Evolutionary conservation across 768 basidiomycete genomes (phyloP).

Genomic region (Chalciporus chontae): DNA sequence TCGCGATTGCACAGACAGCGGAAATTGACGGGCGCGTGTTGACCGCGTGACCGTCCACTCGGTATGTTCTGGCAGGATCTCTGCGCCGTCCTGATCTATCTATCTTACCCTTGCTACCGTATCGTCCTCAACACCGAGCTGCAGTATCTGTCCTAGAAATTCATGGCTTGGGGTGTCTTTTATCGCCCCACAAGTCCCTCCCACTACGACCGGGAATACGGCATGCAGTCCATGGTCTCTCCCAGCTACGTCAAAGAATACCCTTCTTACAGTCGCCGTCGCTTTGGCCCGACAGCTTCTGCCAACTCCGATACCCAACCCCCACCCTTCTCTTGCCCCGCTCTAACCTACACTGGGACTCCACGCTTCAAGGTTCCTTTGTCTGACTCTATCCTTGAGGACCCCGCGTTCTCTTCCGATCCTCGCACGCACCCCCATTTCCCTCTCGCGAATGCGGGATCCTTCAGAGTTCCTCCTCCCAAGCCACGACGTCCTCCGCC

Average conservation of each 20-base stretch:
- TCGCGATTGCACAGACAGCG: no score
- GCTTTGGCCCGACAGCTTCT: neutral
- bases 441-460: slow-evolving; percentile 15
- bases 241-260: slow-evolving; percentile 8
- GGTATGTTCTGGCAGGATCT: neutral
- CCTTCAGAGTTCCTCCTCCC: slow-evolving; percentile 25
- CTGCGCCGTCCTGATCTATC: no score
- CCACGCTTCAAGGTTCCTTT: slow-evolving; percentile 14
- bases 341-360: neutral
- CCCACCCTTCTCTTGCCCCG: neutral
- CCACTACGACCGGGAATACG: neutral
- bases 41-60: neutral
- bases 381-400: slow-evolving; percentile 37
- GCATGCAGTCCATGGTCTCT: neutral
- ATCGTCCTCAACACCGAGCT: no score
- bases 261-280: neutral
- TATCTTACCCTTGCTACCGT: neutral
- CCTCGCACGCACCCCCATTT: slow-evolving; percentile 48
- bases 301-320: neutral
- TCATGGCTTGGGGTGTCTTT: slow-evolving; percentile 15
- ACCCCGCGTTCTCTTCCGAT: slow-evolving; percentile 59
- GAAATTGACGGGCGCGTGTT: neutral
- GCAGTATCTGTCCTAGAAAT: neutral
- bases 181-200: slow-evolving; percentile 4
- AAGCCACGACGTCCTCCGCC: slow-evolving; percentile 19